A percentile compares a stretch with the other conserved stretches of the same genome.
Conservation (phyloP, 805 yeast genomes). For the Nakazawaea molendinolei region DNA sequence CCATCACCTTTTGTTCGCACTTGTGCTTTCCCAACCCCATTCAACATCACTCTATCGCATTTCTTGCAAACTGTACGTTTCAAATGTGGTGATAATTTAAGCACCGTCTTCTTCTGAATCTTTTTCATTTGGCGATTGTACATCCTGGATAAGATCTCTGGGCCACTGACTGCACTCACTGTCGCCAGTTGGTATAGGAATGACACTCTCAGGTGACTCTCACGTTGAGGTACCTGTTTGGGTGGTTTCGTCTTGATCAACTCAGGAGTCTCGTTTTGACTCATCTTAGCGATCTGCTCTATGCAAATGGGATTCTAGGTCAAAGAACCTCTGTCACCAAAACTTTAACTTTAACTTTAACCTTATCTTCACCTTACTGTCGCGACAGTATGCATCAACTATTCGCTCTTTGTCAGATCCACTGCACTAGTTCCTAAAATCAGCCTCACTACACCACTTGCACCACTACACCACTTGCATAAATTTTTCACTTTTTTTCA, state of each 20-base stretch:
- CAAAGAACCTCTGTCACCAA: too few relatives aligned
- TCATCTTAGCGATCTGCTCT: too few relatives aligned
- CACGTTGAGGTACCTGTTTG: conserved; percentile 40
- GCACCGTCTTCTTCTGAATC: conserved; percentile 62
- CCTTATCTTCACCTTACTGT: too few relatives aligned
- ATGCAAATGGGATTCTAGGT: too few relatives aligned
- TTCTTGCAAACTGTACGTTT: conserved; percentile 67
- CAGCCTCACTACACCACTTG: too few relatives aligned
- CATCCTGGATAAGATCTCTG: conserved; percentile 43
- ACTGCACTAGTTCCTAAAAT: too few relatives aligned
- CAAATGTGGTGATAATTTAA: conserved; percentile 54
- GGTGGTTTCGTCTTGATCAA: conserved; percentile 23
- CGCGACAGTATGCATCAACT: too few relatives aligned
- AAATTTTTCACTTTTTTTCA: too few relatives aligned
- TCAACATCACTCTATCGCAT: conserved; percentile 48
- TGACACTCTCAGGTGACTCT: conserved; percentile 53
- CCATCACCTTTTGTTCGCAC: conserved; percentile 14
- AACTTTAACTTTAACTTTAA: too few relatives aligned
- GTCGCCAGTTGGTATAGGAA: conserved; percentile 52
- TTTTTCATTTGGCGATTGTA: conserved; percentile 49
- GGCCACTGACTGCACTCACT: conserved; percentile 21
- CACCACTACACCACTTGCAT: too few relatives aligned
- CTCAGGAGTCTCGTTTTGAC: background rate
- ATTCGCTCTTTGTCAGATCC: too few relatives aligned
- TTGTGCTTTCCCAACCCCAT: conserved; percentile 31